Evolutionary conservation across 768 basidiomycete genomes (phyloP).

Genomic region (Trametes villosa): DNA sequence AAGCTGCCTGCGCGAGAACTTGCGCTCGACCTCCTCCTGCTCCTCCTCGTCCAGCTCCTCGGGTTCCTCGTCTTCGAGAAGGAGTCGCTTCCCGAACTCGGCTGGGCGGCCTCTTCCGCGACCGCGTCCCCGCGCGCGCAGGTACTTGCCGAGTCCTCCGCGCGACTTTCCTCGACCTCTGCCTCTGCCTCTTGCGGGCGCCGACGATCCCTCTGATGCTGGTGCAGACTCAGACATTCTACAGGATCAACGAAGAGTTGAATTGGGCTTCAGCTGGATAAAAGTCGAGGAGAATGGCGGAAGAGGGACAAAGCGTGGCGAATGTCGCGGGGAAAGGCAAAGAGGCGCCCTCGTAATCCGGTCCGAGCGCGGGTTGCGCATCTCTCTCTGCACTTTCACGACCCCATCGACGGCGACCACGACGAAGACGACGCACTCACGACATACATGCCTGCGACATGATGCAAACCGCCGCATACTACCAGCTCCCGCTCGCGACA

Average conservation of each 20-base stretch:
- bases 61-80: constrained; percentile 61
- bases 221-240: neutral
- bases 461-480: constrained; percentile 39
- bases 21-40: constrained; percentile 50
- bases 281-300: neutral
- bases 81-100: constrained; percentile 61
- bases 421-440: constrained; percentile 12
- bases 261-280: neutral
- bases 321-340: neutral
- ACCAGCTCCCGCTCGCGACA: constrained; percentile 36
- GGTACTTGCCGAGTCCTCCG: constrained; percentile 74
- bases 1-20: constrained; percentile 61
- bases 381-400: neutral
- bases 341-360: neutral
- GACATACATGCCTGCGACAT: constrained; percentile 16
- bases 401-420: constrained; percentile 16
- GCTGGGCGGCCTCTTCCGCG: constrained; percentile 65
- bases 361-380: constrained; percentile 4
- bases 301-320: neutral
- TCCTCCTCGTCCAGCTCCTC: constrained; percentile 50
- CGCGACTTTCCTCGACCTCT: constrained; percentile 51
- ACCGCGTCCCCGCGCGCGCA: constrained; percentile 71
- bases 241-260: neutral
- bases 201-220: neutral
- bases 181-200: constrained; percentile 15